phyloP scores from a whole-genome alignment of 1,139 yeast genomes.

The Diutina mesorugosa region DNA sequence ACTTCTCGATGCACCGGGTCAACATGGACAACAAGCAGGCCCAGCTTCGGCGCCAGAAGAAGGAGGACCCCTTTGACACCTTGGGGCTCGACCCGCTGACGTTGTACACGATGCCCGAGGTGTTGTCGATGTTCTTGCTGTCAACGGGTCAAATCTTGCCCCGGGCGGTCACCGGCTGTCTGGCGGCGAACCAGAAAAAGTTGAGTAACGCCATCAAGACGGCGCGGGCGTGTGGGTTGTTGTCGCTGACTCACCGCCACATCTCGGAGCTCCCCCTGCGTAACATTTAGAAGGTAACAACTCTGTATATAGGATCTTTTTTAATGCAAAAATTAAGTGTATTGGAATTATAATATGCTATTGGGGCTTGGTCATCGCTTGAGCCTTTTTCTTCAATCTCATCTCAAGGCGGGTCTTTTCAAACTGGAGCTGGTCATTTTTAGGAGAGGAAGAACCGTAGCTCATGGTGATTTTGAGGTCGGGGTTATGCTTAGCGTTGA shows the following conservation, averaged over 20 bases:
- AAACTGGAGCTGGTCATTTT: constrained; percentile 22
- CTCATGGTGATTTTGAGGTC: constrained; percentile 22
- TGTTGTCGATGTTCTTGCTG: constrained; percentile 44
- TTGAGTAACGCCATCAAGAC: constrained; percentile 57
- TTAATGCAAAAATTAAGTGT: neutral
- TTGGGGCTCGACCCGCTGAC: constrained; percentile 52
- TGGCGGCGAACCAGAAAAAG: constrained; percentile 46
- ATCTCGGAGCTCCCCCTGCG: neutral
- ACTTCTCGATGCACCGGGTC: constrained; percentile 47
- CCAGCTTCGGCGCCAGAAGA: constrained; percentile 6
- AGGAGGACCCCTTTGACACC: constrained; percentile 33
- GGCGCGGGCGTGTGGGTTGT: constrained; percentile 48
- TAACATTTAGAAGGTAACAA: neutral
- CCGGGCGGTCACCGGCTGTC: constrained; percentile 55
- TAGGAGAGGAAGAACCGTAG: constrained; percentile 10
- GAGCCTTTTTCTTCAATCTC: constrained; percentile 32
- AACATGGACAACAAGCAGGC: constrained; percentile 17
- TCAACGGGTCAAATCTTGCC: constrained; percentile 58
- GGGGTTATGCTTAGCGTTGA: constrained; percentile 24
- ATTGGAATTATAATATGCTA: neutral
- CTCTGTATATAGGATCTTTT: neutral
- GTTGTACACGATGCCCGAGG: constrained; percentile 53
- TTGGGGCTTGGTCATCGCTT: constrained; percentile 5
- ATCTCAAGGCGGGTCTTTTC: constrained; percentile 30
- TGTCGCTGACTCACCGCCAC: neutral